Evolutionary conservation across 768 basidiomycete genomes (phyloP), one percentile per base, ranked within the genome.

Genomic region (Lepiota venenata): DNA sequence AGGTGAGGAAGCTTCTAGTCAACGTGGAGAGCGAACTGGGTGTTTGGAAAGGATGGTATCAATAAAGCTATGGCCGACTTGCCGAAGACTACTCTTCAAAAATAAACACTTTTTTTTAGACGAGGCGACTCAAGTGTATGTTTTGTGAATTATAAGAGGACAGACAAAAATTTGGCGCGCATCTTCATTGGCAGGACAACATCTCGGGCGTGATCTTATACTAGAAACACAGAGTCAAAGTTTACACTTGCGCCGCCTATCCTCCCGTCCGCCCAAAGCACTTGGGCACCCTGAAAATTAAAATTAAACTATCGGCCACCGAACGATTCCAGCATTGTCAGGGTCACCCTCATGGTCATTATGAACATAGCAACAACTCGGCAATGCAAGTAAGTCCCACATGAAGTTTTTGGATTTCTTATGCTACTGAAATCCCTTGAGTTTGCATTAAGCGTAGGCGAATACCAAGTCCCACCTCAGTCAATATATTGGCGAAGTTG

Each of bases 1-100:
- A 83, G 55, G 77, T 91, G 20, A 71, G 86, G 60, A 79, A 83
- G 59, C 70, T 73, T 50, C 60, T 88, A 10, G 81, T 83, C 14
- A 71, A 77, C 1, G 59, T 91, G 27, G 88, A 91, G 66, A 84
- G 77, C 66, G 93, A 96, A 66, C 63, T 93, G 42, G 79, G 76
- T 1, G 78, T 83, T 16, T 92, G 88, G 88, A 80, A 69, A 56
- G n/a, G 71, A 75, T 32, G 85, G 88, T 0, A 67, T 90, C 2
- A 74, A 69, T 60, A 82, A 85, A 62, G 81, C 72, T 21, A 50
- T 83, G 47, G 65, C 78, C 58, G 83, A 87, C 63, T 64, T 57
- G 29, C 61, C 62, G 4, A 39, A 39, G 54, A 36, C 32, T 27
- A 35, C 25, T 22, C 16, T n/a, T 36, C 18, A 22, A 10, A 53